Evolutionary conservation across 805 yeast genomes (phyloP).

Genomic region (Yamadazyma takamatsuzukensis): DNA sequence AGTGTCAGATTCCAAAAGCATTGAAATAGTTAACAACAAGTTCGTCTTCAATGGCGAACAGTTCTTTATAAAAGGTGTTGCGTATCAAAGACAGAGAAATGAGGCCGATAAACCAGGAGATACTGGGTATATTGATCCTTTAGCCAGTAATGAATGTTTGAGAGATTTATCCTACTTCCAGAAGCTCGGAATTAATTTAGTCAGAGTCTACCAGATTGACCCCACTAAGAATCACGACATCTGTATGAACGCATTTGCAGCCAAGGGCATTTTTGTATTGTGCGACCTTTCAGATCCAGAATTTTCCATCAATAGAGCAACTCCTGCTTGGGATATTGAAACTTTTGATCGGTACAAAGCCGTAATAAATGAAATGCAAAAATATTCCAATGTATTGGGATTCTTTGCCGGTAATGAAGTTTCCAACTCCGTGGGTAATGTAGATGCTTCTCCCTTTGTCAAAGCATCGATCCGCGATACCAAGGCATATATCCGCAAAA

Average conservation of each 20-base stretch:
- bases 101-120: constrained; percentile 26
- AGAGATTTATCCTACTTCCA: constrained; percentile 79
- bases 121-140: constrained; percentile 60
- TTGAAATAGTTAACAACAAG: too few species aligned
- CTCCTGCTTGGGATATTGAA: constrained; percentile 34
- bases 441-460: constrained; percentile 31
- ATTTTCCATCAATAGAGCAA: constrained; percentile 26
- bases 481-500: constrained; percentile 23
- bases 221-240: constrained; percentile 65
- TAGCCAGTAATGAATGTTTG: constrained; percentile 69
- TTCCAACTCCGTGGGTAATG: constrained; percentile 21
- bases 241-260: constrained; percentile 65
- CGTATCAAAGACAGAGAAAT: constrained; percentile 73
- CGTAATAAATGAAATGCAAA: constrained; percentile 31
- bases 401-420: constrained; percentile 43
- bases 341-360: constrained; percentile 24
- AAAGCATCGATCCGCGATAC: constrained; percentile 34
- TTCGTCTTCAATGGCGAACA: constrained; percentile 78
- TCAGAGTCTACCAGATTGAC: constrained; percentile 85
- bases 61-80: constrained; percentile 84
- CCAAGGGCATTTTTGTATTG: constrained; percentile 33
- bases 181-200: constrained; percentile 67
- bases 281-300: constrained; percentile 36
- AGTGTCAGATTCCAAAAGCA: too few species aligned
- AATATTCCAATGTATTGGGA: constrained; percentile 33